phyloP scores from a whole-genome alignment of 75 land plant species.

The Gnetum montanum region DNA sequence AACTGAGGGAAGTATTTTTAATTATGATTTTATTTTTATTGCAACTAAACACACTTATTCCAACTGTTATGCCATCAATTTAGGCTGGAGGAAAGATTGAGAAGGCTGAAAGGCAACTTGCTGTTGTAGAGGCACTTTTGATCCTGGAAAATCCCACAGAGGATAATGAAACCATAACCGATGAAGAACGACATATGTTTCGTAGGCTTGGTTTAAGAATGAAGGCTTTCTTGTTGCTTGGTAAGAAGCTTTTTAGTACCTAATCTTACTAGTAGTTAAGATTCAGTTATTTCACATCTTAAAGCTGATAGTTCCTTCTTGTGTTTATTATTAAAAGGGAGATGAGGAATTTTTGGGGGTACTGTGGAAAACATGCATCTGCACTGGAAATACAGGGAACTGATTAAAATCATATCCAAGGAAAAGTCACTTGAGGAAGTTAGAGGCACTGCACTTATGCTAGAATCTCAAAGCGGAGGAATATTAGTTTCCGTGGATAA shows the following conservation, averaged over 20 bases:
- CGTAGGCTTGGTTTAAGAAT: constrained; percentile 85
- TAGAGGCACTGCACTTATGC: constrained; percentile 56
- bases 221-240: constrained; percentile 88
- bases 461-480: constrained; percentile 94
- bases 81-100: constrained; percentile 58
- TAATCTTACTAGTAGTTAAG: no score
- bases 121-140: constrained; percentile 60
- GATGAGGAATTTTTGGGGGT: constrained; percentile 96
- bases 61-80: no score
- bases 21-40: no score
- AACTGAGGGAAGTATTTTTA: no score
- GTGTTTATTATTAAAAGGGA: no score
- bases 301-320: no score
- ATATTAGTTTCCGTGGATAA: constrained; percentile 75
- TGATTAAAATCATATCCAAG: constrained; percentile 76
- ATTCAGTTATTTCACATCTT: no score
- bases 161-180: constrained; percentile 74
- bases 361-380: constrained; percentile 97
- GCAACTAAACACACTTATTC: no score
- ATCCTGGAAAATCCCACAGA: constrained; percentile 34
- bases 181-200: constrained; percentile 92
- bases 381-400: constrained; percentile 96
- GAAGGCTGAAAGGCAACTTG: constrained; percentile 63
- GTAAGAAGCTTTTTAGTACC: no score
- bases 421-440: constrained; percentile 44